Evolutionary conservation across 345 rosid species (phyloP), one percentile per base, ranked within the genome.

Genomic region (Gossypium sturtianum): DNA sequence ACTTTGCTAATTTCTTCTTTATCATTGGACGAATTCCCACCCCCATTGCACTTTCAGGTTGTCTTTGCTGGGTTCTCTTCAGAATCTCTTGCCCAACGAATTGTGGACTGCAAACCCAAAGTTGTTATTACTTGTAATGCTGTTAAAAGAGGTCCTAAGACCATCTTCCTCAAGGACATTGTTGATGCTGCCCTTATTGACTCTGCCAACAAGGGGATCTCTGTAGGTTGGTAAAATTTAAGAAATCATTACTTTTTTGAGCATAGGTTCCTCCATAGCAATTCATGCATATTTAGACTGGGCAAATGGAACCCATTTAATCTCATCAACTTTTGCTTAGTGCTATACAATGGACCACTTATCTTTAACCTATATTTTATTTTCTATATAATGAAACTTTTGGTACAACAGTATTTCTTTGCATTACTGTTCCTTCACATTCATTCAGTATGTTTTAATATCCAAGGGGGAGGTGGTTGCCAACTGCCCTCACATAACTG

Each of bases 1-100:
- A 51, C 47, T 2, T 66, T 10, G 45, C 38, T 51, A 15, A 9
- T 27, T 70, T 52, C 60, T n/a, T 17, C 22, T 17, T 17, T 59
- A 62, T 48, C 47, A 15, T 53, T 72, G 23, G 10, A 13, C 17
- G 10, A 17, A 67, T 80, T 20, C 53, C 58, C 57, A 57, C 38
- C 16, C 13, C 49, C 7, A 12, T 59, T 70, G 9, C 72, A 27
- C 58, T 44, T 34, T 38, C 87, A 94, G 99, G 97, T 91, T 25
- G 99, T 95, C 27, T 95, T 95, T 77, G 99, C 99, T 38, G 99
- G 99, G 75, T 95, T 91, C 80, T 95, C 99, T 78, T 82, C 99
- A n/a, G 99, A 95, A 71, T 89, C 99, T 73, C 91, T 95, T 82
- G 82, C 94, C n/a, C 99, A 95, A 80, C 80, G 99, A 86, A 91